phyloP scores from a whole-genome alignment of 2,329 filamentous ascomycete genomes.

The Stromatinia cepivora region DNA sequence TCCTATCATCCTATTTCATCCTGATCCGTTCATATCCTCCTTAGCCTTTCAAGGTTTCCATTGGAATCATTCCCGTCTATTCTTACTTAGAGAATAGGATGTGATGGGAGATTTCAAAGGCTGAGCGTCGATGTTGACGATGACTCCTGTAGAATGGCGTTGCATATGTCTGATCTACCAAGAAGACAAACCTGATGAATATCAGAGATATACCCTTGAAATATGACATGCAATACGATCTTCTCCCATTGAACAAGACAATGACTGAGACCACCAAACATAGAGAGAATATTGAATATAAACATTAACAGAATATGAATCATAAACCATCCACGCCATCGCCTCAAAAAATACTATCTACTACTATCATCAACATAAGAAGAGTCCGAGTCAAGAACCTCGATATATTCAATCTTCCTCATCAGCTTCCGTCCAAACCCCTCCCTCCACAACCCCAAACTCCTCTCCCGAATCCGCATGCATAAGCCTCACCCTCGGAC shows the following conservation, averaged over 20 bases:
- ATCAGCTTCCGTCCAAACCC: conserved; percentile 20
- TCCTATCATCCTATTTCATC: too few species aligned
- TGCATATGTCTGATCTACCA: not conserved
- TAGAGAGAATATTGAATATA: not conserved
- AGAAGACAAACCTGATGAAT: not conserved
- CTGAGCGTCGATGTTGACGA: not conserved
- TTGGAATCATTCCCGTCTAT: too few species aligned
- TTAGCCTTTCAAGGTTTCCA: too few species aligned
- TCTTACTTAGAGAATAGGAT: too few species aligned
- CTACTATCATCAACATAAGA: not conserved
- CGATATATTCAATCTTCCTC: not conserved
- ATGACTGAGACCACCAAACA: too few species aligned
- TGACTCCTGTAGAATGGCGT: too few species aligned
- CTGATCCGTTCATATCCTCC: too few species aligned
- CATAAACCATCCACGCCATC: not conserved
- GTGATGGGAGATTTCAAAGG: not conserved
- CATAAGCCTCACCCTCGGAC: conserved; percentile 34
- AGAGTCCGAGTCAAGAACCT: not conserved
- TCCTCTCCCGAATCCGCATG: conserved; percentile 26
- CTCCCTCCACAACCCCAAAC: conserved; percentile 28
- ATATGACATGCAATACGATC: not conserved
- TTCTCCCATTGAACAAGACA: not conserved
- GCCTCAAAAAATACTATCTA: not conserved
- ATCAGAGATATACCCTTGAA: not conserved
- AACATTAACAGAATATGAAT: not conserved